A percentile compares a stretch with the other conserved stretches of the same genome.
phyloP scores from a whole-genome alignment of 345 rosid genomes.

The Streptanthus diversifolius region DNA sequence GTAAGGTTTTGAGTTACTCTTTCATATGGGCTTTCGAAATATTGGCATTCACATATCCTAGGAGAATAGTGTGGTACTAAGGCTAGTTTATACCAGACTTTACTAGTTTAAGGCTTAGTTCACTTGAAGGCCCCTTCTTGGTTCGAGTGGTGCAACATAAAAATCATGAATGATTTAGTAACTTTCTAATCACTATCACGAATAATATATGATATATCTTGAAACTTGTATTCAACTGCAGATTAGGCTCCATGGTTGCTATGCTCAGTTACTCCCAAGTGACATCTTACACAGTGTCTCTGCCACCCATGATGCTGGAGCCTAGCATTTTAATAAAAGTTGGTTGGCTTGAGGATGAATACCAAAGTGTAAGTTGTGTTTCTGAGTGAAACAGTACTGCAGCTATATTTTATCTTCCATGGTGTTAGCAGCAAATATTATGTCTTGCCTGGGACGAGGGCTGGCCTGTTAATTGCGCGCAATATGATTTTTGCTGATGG shows the following conservation, averaged over 20 bases:
- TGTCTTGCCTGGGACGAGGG: background rate
- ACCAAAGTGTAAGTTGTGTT: slow-evolving; percentile 43
- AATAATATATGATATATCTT: background rate
- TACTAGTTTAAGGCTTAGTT: slow-evolving; percentile 10
- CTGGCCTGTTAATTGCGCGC: background rate
- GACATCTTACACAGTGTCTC: slow-evolving; percentile 56
- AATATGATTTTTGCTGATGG: slow-evolving; percentile 12
- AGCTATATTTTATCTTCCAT: background rate
- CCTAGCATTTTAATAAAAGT: slow-evolving; percentile 48
- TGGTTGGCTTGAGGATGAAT: slow-evolving; percentile 59
- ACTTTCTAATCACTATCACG: background rate
- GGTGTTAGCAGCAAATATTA: background rate
- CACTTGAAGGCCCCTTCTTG: background rate
- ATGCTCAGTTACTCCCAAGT: slow-evolving; percentile 82
- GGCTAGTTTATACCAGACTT: background rate
- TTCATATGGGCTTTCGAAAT: background rate
- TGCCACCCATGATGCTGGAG: slow-evolving; percentile 73
- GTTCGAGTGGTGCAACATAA: background rate
- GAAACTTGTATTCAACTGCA: slow-evolving; percentile 36
- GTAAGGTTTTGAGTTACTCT: background rate
- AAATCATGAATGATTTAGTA: background rate
- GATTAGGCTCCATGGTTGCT: slow-evolving; percentile 82
- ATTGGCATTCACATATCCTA: background rate
- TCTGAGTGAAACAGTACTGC: background rate
- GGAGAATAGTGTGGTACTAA: background rate